A percentile compares a stretch with the other conserved stretches of the same genome.
Conservation (phyloP, 2,329 filamentous ascomycete species). For the Monilinia vaccinii-corymbosi region DNA sequence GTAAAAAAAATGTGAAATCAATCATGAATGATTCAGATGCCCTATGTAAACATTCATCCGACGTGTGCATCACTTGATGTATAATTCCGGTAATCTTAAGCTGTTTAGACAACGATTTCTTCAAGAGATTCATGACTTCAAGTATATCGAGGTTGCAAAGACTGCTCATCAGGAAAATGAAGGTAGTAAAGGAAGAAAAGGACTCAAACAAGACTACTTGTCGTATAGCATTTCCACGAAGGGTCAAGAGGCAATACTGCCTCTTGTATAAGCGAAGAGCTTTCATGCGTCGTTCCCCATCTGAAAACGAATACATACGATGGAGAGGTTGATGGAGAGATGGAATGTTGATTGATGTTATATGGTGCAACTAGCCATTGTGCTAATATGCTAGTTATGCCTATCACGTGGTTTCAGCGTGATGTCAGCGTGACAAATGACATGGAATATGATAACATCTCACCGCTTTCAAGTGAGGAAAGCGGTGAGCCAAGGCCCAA, state of each 20-base stretch:
- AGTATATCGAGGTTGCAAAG: background rate
- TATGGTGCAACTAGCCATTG: too few relatives aligned
- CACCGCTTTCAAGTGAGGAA: background rate
- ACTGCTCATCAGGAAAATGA: background rate
- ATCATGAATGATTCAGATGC: background rate
- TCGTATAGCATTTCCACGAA: background rate
- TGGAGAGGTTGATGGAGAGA: background rate
- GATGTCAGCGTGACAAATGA: too few relatives aligned
- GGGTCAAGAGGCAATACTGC: background rate
- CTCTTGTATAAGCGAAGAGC: background rate
- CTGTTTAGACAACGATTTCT: background rate
- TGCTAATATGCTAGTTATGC: too few relatives aligned
- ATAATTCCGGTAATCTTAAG: background rate
- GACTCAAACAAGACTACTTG: too few relatives aligned
- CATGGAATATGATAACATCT: background rate
- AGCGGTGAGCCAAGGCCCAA: background rate
- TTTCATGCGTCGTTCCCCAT: background rate
- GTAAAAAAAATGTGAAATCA: background rate
- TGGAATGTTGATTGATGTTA: background rate
- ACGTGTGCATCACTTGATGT: background rate
- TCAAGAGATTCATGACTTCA: background rate
- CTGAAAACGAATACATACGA: background rate
- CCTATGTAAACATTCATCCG: background rate
- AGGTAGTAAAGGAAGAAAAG: background rate
- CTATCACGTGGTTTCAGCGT: too few relatives aligned